Evolutionary conservation across 768 basidiomycete genomes (phyloP), one percentile per base, ranked within the genome.

Genomic region (Ramaria sp.): DNA sequence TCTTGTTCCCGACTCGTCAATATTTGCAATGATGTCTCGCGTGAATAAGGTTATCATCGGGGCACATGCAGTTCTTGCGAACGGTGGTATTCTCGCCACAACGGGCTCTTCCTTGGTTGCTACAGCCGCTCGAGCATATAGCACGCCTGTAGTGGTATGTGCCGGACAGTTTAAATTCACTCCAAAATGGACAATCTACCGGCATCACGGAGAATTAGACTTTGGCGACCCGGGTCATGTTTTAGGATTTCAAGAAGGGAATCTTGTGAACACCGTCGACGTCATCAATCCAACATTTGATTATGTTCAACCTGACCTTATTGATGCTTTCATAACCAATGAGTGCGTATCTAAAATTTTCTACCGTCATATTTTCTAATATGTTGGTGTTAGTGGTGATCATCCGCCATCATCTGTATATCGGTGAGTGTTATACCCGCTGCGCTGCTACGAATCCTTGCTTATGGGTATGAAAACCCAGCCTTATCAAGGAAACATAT

Each of bases 141-240:
- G 85, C 62, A 93, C 90, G 18, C 92, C 92, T 0, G 87, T 97
- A 42, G 88, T 95, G 36, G 88, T 96, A 12, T 91, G 89, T 63
- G 86, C 90, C 2, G 96, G 95, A 2, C 93, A 96, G 68, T 99
- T 93, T 72, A 99, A 99, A 66, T 73, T 98, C 60, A 94, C 92
- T 6, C 94, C 93, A 8, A 68, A 85, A 25, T 93, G 90, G 86
- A 88, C 90, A 67, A 67, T 89, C 53, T 88, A 90, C 66, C 85
- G 88, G 59, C 85, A 88, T 65, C 87, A 88, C 61, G 87, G 83
- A 27, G 87, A 88, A 54, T 77, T 83, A 58, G 92, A 87, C 71
- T 86, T 88, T 60, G 85, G 84, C 2, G 74, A 77, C 58, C 82
- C 81, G 44, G 78, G 77, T 48, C 78, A 75, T 30, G 79, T 84